A percentile compares a stretch with the other conserved stretches of the same genome.
phyloP scores from a whole-genome alignment of 805 yeast genomes.

The Metahyphopichia silvanorum region DNA sequence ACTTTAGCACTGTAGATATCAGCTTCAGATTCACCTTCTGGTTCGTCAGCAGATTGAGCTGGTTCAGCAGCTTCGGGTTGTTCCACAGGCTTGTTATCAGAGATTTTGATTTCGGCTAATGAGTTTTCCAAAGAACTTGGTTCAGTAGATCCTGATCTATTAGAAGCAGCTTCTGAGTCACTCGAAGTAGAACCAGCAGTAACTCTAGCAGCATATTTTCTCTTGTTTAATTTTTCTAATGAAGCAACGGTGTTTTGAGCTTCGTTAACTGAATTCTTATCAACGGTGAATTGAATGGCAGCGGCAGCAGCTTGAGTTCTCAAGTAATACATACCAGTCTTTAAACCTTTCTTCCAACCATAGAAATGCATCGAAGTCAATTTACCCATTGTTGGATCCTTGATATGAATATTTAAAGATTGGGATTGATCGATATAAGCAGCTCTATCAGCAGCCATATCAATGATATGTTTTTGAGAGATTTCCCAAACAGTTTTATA shows the following conservation, averaged over 20 bases:
- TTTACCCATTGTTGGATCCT: constrained; percentile 93
- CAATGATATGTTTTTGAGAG: constrained; percentile 55
- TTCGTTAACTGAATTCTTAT: constrained; percentile 36
- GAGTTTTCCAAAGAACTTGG: constrained; percentile 45
- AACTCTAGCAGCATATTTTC: constrained; percentile 29
- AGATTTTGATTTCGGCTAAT: constrained; percentile 41
- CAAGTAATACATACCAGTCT: constrained; percentile 97
- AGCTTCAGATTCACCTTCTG: constrained; percentile 42
- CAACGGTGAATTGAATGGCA: constrained; percentile 82
- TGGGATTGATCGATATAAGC: constrained; percentile 90
- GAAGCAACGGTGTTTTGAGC: constrained; percentile 39
- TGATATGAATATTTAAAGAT: constrained; percentile 83
- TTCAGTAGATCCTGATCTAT: constrained; percentile 32
- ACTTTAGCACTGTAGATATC: constrained; percentile 92
- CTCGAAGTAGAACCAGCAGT: constrained; percentile 10
- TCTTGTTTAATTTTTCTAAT: constrained; percentile 36
- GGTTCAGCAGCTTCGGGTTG: constrained; percentile 4
- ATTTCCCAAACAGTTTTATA: constrained; percentile 65
- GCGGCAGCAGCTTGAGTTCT: constrained; percentile 97
- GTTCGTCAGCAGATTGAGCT: constrained; percentile 11
- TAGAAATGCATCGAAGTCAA: constrained; percentile 97
- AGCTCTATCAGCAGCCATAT: constrained; percentile 71
- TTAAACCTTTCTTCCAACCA: constrained; percentile 97
- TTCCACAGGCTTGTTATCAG: constrained; percentile 12
- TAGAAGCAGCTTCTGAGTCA: constrained; percentile 18